phyloP scores from a whole-genome alignment of 192 early-diverging fungal genomes.

The Coemansia sp. region DNA sequence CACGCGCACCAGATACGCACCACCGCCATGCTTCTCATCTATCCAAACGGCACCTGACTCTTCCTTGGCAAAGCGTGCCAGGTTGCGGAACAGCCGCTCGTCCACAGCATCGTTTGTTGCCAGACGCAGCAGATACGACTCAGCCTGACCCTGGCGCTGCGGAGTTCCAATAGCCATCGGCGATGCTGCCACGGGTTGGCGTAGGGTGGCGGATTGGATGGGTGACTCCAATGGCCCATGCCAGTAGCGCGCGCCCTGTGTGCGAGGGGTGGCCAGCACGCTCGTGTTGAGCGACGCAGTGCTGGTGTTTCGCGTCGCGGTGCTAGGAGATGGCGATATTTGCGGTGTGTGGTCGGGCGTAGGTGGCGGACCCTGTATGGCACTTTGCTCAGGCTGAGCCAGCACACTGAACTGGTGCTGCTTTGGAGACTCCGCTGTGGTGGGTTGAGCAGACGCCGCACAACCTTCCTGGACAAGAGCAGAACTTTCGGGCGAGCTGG shows the following conservation, averaged over 20 bases:
- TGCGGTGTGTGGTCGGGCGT: constrained; percentile 31
- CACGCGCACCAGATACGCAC: constrained; percentile 38
- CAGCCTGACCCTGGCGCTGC: constrained; percentile 32
- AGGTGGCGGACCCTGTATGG: constrained; percentile 2
- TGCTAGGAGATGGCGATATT: constrained; percentile 24
- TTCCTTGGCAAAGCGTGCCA: constrained; percentile 55
- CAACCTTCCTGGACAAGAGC: background rate
- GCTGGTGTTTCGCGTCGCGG: constrained; percentile 7
- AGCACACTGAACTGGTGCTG: background rate
- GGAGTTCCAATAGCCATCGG: constrained; percentile 43
- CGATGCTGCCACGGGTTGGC: constrained; percentile 24
- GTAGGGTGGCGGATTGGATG: too few relatives aligned
- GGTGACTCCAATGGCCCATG: constrained; percentile 42
- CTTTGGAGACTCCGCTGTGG: background rate
- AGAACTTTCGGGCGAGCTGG: background rate
- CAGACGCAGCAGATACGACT: constrained; percentile 28
- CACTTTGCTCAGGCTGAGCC: background rate
- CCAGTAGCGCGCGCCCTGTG: constrained; percentile 53
- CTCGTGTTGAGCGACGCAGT: constrained; percentile 1
- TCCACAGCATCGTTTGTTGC: constrained; percentile 30
- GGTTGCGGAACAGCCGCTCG: constrained; percentile 47
- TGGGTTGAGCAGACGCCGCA: background rate
- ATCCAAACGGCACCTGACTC: constrained; percentile 42
- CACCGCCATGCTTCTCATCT: constrained; percentile 20
- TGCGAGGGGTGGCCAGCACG: constrained; percentile 24